Evolutionary conservation across 1,284 basidiomycete genomes (phyloP), one percentile per base, ranked within the genome.

Genomic region (Mycena citricolor): DNA sequence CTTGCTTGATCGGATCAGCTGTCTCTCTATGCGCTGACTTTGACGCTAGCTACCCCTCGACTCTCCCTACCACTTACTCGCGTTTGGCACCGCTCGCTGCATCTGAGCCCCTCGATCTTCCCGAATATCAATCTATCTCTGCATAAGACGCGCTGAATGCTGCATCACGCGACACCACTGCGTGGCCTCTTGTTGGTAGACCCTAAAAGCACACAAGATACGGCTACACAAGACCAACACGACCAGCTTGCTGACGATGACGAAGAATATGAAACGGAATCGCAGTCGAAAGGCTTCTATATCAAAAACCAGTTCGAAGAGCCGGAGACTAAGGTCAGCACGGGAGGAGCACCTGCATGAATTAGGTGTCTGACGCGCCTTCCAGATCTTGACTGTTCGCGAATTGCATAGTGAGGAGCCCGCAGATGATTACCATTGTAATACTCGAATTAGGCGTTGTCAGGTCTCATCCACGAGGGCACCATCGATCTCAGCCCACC

Each of bases 401-500:
- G 61, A 78, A 33, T 65, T 86, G 2, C 80, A 85, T 56, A 56
- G 83, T 83, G 42, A 52, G 74, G 60, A 10, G 26, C 21, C 19
- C 23, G 25, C 14, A n/a, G 29, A n/a, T 29, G 39, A 36, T 11
- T 23, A 47, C 10, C 4, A 20, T 11, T 21, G 26, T 20, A 23
- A 23, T 12, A 30, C 21, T 38, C 19, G 42, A 24, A 11, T 19
- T 54, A 32, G 48, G 44, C 31, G 25, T 12, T 25, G 24, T 25
- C 43, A 85, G 82, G 57, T 5, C 65, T 76, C 22, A 83, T 86
- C 44, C 82, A 85, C 56, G 71, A 80, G 24, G 83, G 81, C 3
- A 60, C 61, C 0, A 82, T 86, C 42, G 81, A 87, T 55, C 62
- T 86, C 14, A 74, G 77, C 45, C 83, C 83, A 1, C 64, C 74